phyloP scores from a whole-genome alignment of 1,284 basidiomycete genomes.

The Leucoagaricus sp. region DNA sequence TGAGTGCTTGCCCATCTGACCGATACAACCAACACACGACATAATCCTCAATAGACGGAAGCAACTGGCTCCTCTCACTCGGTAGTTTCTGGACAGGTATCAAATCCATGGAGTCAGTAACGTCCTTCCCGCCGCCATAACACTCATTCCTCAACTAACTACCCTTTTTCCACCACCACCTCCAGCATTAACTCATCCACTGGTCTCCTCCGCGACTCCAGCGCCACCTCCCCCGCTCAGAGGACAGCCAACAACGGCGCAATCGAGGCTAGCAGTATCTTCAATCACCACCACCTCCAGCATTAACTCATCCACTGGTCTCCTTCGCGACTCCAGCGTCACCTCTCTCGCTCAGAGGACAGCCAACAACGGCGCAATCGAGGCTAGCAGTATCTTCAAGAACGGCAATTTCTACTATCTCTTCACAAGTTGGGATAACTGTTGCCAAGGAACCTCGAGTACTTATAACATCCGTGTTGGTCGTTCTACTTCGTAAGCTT shows the following conservation, averaged over 20 bases:
- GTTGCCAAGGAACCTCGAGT: constrained; percentile 51
- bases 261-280: constrained; percentile 50
- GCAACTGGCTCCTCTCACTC: constrained; percentile 46
- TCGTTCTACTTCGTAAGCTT: constrained; percentile 42
- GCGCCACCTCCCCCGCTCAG: constrained; percentile 45
- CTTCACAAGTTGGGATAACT: constrained; percentile 58
- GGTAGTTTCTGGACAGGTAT: constrained; percentile 57
- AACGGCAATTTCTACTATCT: constrained; percentile 52
- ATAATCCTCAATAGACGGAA: constrained; percentile 34
- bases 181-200: constrained; percentile 38
- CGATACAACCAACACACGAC: not conserved
- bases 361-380: constrained; percentile 43
- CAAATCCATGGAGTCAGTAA: constrained; percentile 35
- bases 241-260: constrained; percentile 44
- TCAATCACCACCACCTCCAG: constrained; percentile 38
- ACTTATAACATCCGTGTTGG: constrained; percentile 64
- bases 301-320: constrained; percentile 43
- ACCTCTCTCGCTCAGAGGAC: constrained; percentile 49
- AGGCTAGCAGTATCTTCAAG: constrained; percentile 49
- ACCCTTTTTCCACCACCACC: too few species aligned
- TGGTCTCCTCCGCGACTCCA: constrained; percentile 40
- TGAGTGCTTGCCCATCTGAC: too few species aligned
- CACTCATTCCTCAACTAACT: too few species aligned
- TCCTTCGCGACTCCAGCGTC: constrained; percentile 36
- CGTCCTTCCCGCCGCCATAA: not conserved